Evolutionary conservation across 2,329 filamentous ascomycete genomes (phyloP).

Genomic region (Xylariaceae sp.): DNA sequence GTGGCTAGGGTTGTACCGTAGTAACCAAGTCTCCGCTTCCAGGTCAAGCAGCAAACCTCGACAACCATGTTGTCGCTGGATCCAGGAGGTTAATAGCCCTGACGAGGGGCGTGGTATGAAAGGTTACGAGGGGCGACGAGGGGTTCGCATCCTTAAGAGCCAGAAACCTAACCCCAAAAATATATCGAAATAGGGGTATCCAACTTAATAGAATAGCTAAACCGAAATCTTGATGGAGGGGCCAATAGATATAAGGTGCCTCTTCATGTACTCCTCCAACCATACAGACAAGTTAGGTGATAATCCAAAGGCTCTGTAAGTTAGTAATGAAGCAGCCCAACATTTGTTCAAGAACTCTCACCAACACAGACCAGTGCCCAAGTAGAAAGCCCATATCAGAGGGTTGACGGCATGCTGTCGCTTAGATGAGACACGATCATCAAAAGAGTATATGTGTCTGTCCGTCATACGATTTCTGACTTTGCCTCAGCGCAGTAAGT

Average conservation of each 20-base stretch:
- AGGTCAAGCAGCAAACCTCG: slow-evolving; percentile 9
- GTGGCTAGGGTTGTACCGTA: slow-evolving; percentile 9
- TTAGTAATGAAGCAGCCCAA: neutral
- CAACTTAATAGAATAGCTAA: neutral
- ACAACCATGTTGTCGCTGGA: slow-evolving; percentile 13
- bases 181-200: neutral
- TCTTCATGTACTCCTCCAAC: neutral
- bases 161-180: neutral
- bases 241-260: neutral
- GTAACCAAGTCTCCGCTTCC: slow-evolving; percentile 6
- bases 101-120: neutral
- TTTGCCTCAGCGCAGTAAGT: neutral
- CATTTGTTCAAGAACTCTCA: neutral
- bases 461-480: neutral
- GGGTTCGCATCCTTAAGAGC: neutral
- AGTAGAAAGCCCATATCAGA: neutral
- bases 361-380: neutral
- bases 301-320: neutral
- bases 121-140: neutral
- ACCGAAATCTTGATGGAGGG: neutral
- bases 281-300: neutral
- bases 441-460: neutral
- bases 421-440: neutral
- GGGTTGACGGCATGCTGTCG: neutral
- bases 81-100: neutral